Base-by-base conservation (phyloP, 129 eudicot species). In the Deinandra increscens region DNA sequence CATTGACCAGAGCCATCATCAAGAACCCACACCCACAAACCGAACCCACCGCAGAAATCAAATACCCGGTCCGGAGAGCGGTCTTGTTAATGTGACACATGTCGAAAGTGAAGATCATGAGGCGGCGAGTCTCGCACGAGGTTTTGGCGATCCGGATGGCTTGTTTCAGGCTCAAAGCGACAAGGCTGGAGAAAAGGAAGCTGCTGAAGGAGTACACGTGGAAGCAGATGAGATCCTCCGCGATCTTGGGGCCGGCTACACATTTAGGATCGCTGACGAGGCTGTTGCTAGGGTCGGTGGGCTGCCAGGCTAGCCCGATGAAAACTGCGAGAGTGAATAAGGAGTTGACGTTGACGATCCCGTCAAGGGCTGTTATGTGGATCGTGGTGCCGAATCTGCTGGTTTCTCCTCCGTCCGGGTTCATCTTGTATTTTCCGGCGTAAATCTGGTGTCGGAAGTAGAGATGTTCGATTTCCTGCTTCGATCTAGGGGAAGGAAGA, bases 161-260 rank as follows among this genome's bases (percentile, higher is more conserved):
- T 78, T 92, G 98, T 56, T 92, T 92, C 19, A 92, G 91, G 17
- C 91, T 84, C 48, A 89, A 39, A 3, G 98, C 98, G 2, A 93
- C 77, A 22, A 93, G 92, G 76, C 96, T 86, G 33, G 98, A 93
- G 82, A 89, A 93, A 19, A 93, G 83, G 48, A 93, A 93, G 64
- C 83, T 89, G 74, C 90, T 78, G 90, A 89, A 93, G 39, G 95
- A 89, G 95, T 86, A 93, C 17, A 92, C 98, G 60, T 92, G 98
- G 81, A 82, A 92, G 76, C 91, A 60, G 29, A 92, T 81, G 60
- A 92, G 80, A 37, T 81, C 64, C 54, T 87, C 95, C 46, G 85
- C 89, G 79, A 85, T 66, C 9, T 76, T 68, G 26, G 78, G 72
- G 8, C 82, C 74, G 43, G 95, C 71, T 3, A 44, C 19, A 66